phyloP scores from a whole-genome alignment of 164 flowering plant species.

The Annona cherimola region DNA sequence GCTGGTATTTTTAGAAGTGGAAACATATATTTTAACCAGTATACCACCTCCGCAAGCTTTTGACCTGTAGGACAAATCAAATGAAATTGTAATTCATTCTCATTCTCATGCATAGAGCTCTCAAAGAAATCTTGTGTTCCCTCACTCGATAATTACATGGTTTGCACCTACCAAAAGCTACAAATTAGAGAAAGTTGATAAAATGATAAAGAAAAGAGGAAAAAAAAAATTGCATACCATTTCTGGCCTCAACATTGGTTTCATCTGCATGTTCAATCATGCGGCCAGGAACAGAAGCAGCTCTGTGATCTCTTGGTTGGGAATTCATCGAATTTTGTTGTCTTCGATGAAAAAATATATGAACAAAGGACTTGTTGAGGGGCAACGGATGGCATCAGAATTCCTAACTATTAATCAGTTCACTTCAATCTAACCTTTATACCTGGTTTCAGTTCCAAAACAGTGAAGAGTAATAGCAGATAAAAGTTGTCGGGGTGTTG shows the following conservation, averaged over 20 bases:
- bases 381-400: background rate
- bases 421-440: background rate
- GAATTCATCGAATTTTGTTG: background rate
- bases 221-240: background rate
- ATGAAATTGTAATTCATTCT: background rate
- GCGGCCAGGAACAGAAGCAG: background rate
- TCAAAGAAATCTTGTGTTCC: too few species aligned
- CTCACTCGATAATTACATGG: too few species aligned
- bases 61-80: background rate
- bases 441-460: background rate
- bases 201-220: background rate
- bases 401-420: background rate
- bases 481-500: too few species aligned
- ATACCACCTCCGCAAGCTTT: constrained; percentile 27
- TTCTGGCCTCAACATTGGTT: background rate
- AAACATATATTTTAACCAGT: constrained; percentile 58
- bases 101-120: background rate
- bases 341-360: background rate
- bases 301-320: background rate
- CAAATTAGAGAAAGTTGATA: background rate
- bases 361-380: background rate
- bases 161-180: too few species aligned
- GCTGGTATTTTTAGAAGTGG: constrained; percentile 41
- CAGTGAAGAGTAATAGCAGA: background rate
- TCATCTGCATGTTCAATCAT: background rate